Conservation (phyloP, 495 filamentous ascomycete genomes). For the Glarea lozoyensis region DNA sequence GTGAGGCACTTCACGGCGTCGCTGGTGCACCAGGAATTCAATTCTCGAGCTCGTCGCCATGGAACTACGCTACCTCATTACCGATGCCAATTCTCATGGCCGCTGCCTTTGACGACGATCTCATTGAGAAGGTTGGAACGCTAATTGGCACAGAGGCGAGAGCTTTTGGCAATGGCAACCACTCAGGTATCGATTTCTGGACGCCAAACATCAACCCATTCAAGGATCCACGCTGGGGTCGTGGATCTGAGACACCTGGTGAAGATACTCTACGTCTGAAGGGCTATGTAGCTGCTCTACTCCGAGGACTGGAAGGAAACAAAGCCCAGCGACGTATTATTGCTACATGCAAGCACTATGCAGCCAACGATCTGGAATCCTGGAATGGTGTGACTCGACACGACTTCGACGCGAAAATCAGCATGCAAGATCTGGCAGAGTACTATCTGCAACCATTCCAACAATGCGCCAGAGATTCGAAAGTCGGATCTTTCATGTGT, state of each 20-base stretch:
- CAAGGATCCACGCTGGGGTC: conserved; percentile 46
- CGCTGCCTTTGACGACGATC: conserved; percentile 49
- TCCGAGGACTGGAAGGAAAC: conserved; percentile 52
- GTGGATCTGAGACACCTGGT: conserved; percentile 47
- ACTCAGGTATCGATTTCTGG: conserved; percentile 52
- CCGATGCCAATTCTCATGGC: conserved; percentile 51
- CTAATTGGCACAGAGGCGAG: conserved; percentile 55
- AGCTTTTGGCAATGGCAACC: conserved; percentile 55
- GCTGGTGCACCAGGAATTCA: conserved; percentile 40
- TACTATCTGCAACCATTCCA: conserved; percentile 40
- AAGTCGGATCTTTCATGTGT: conserved; percentile 38
- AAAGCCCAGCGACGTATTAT: conserved; percentile 30
- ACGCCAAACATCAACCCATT: conserved; percentile 59
- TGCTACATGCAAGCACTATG: conserved; percentile 55
- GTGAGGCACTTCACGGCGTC: conserved; percentile 51
- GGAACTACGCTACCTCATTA: conserved; percentile 52
- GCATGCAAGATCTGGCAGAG: conserved; percentile 35
- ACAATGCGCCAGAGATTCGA: conserved; percentile 37
- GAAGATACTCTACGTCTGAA: conserved; percentile 45
- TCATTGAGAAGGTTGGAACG: conserved; percentile 47
- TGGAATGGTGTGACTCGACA: conserved; percentile 17
- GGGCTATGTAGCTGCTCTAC: conserved; percentile 46
- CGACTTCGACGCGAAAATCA: conserved; percentile 48
- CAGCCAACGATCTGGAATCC: conserved; percentile 39
- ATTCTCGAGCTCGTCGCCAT: conserved; percentile 36